These are phyloP conservation scores for Chlamydomonas reinhardtii DNA, from an alignment of 163 green algal species.

Conservation along the genomic window DNA sequence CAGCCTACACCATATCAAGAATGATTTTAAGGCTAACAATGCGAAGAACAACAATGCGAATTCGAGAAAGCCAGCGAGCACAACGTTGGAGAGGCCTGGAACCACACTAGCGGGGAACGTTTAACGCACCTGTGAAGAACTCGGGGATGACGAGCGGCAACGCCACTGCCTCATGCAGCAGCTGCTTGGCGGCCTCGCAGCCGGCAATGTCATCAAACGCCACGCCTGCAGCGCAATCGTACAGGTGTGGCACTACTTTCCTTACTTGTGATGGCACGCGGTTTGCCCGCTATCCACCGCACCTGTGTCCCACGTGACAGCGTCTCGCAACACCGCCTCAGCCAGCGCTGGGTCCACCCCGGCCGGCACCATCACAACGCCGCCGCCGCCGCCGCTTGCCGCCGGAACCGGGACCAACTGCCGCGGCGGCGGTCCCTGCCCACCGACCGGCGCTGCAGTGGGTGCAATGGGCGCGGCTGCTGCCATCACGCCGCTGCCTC, in stretches of 20 bases:
- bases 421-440: constrained; percentile 8
- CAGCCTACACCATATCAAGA: neutral
- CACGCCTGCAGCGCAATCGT: constrained; percentile 6
- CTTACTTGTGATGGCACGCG: no score
- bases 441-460: neutral
- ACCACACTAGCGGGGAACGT: no score
- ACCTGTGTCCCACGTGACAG: constrained; percentile 36
- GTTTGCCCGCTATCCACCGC: no score
- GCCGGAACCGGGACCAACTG: neutral
- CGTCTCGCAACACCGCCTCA: constrained; percentile 12
- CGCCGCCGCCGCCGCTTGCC: neutral
- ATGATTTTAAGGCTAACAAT: no score
- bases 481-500: no score
- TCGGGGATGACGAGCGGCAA: constrained; percentile 34
- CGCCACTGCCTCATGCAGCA: constrained; percentile 43
- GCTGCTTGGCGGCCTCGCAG: constrained; percentile 17
- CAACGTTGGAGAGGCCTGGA: no score
- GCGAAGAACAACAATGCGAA: no score
- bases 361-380: constrained; percentile 14
- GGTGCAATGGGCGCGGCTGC: no score
- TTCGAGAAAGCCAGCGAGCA: no score
- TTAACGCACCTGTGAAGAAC: constrained; percentile 29
- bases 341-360: constrained; percentile 19
- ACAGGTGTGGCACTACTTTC: no score
- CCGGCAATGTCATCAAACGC: constrained; percentile 41